Conservation (phyloP, 2,329 filamentous ascomycete species). For the Epicoccum nigrum region DNA sequence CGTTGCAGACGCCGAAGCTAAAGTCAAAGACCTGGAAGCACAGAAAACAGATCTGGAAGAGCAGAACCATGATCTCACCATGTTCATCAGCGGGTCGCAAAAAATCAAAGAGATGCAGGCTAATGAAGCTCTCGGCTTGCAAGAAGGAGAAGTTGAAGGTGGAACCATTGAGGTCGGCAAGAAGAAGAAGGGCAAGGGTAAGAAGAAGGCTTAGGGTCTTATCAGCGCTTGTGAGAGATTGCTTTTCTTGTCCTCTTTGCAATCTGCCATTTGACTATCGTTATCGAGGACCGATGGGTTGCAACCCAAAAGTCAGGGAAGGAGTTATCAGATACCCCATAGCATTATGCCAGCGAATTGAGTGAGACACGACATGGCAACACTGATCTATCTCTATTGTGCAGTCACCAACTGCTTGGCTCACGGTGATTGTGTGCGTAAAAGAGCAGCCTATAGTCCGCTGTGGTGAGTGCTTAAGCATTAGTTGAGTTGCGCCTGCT, state of each 20-base stretch:
- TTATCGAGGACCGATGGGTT: too few species aligned
- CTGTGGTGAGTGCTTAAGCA: too few species aligned
- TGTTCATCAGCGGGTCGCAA: slow-evolving; percentile 85
- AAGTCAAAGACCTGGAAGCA: slow-evolving; percentile 44
- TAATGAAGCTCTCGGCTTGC: slow-evolving; percentile 70
- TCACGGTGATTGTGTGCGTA: too few species aligned
- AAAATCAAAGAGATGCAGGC: slow-evolving; percentile 74
- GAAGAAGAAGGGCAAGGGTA: slow-evolving; percentile 36
- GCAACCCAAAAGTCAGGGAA: too few species aligned
- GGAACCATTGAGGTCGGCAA: slow-evolving; percentile 42
- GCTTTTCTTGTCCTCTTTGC: too few species aligned
- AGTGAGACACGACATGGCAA: not conserved
- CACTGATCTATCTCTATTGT: too few species aligned
- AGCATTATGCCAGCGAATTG: not conserved
- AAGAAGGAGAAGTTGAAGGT: slow-evolving; percentile 67
- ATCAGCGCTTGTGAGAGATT: not conserved
- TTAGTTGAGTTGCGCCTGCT: too few species aligned
- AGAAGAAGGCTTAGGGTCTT: slow-evolving; percentile 21
- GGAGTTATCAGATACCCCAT: slow-evolving; percentile 7
- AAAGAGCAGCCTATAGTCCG: too few species aligned
- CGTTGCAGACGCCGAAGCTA: slow-evolving; percentile 61
- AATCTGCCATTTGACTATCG: too few species aligned
- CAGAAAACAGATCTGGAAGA: slow-evolving; percentile 78
- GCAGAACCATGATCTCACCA: slow-evolving; percentile 83
- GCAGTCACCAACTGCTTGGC: too few species aligned